Evolutionary conservation across 1,284 basidiomycete species (phyloP), one percentile per base, ranked within the genome.

Genomic region (Leccinum insolens): DNA sequence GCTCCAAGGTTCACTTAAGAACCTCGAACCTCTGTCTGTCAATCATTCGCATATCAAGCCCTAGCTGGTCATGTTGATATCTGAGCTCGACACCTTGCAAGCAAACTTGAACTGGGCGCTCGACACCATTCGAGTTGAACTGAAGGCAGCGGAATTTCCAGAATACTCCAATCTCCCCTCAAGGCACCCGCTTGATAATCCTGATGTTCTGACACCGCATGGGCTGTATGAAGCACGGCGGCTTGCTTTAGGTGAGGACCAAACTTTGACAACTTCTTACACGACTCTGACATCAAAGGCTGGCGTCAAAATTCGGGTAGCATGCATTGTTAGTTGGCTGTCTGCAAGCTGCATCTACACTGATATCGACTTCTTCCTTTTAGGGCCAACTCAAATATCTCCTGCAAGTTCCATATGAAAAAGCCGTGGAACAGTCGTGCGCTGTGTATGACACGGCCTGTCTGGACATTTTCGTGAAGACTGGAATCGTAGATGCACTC

Each of bases 361-460:
- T 55, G 62, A 64, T 7, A 22, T 9, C 8, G 58, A 31, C 6
- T 59, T 8, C 39, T 49, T 46, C 28, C 46, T 46, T 22, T 31
- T 62, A 75, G 74, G 75, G 64, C 9, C 68, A 69, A 58, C 66
- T 69, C 15, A 73, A 71, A 63, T 66, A 66, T 62, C 72, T 76
- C 20, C 55, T 76, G 15, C 74, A 75, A 62, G 44, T 61, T 8
- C 74, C 74, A 1, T 76, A 71, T 58, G 73, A 76, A 65, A 76
- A 76, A 52, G 67, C 44, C 3, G 68, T 69, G 15, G 68, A 69
- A 17, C 69, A 70, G 44, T 69, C 68, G 3, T 67, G 59, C 22
- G 72, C 73, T 4, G 72, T 73, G 8, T 74, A 76, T 41, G 74
- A 76, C 49, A 73, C 72, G 5, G 73, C 75, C 2, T 73, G 71